Evolutionary conservation across 2,329 filamentous ascomycete species (phyloP).

Genomic region (Endocalyx cinctus): DNA sequence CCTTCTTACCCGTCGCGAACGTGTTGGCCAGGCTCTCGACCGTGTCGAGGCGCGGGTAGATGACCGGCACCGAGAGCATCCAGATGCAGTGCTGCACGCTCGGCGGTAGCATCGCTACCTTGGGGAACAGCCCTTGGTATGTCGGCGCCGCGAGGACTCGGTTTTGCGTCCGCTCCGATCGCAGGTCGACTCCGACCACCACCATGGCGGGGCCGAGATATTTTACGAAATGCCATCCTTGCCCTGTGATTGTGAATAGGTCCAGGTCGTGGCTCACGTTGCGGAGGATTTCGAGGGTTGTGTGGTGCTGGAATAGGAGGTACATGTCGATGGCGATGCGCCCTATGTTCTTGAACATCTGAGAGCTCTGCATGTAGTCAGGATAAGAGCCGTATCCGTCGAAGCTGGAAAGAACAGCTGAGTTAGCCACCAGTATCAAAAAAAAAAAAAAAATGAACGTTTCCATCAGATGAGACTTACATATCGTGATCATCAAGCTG

Average conservation of each 20-base stretch:
- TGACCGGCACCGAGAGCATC: conserved; percentile 86
- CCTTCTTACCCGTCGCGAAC: conserved; percentile 91
- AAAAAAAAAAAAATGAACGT: not conserved
- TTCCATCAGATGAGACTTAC: conserved; percentile 51
- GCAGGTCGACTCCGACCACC: conserved; percentile 83
- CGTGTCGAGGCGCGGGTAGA: conserved; percentile 87
- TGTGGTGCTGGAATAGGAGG: conserved; percentile 96
- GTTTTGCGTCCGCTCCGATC: conserved; percentile 83
- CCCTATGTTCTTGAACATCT: conserved; percentile 98
- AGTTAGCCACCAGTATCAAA: too few species aligned
- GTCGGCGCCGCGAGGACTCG: conserved; percentile 95
- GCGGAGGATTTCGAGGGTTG: conserved; percentile 85
- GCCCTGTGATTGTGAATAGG: conserved; percentile 94
- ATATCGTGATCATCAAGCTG: conserved; percentile 98
- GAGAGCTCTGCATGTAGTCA: conserved; percentile 95
- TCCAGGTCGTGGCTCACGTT: conserved; percentile 85
- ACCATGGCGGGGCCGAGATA: conserved; percentile 88
- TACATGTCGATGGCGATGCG: conserved; percentile 97
- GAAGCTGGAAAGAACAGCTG: conserved; percentile 73
- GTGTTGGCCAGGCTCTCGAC: conserved; percentile 90
- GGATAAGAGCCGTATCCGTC: conserved; percentile 97
- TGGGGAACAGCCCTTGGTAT: conserved; percentile 95
- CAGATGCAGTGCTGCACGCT: conserved; percentile 95
- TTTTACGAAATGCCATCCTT: conserved; percentile 98
- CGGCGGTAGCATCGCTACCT: conserved; percentile 82